Conservation (phyloP, 129 eudicot species). For the Mikania micrantha region DNA sequence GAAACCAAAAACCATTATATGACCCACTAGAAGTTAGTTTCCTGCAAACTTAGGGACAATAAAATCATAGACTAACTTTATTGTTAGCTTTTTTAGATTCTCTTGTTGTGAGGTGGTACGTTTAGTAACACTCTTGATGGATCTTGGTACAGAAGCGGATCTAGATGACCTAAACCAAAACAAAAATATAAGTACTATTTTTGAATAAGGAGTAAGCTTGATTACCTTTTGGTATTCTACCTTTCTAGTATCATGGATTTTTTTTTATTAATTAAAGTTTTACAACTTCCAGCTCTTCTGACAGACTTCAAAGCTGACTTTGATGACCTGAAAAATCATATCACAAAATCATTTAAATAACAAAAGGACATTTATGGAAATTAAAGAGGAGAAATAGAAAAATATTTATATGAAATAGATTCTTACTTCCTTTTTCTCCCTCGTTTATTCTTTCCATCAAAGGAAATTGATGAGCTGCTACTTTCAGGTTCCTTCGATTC, state of each 20-base stretch:
- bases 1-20: not conserved
- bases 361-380: not conserved
- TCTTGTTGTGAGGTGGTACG: constrained; percentile 26
- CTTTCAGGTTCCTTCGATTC: constrained; percentile 24
- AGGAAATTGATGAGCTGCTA: constrained; percentile 14
- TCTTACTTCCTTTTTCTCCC: constrained; percentile 50
- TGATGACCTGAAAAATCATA: constrained; percentile 28
- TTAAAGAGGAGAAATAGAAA: not conserved
- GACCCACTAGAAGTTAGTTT: constrained; percentile 17
- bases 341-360: not conserved
- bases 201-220: not conserved
- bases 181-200: not conserved
- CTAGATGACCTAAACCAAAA: constrained; percentile 42
- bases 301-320: constrained; percentile 29
- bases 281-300: constrained; percentile 18
- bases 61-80: constrained; percentile 42
- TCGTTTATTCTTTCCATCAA: constrained; percentile 25
- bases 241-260: constrained; percentile 25
- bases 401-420: constrained; percentile 10
- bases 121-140: constrained; percentile 34
- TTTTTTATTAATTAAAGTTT: constrained; percentile 20
- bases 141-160: constrained; percentile 32
- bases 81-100: constrained; percentile 50
- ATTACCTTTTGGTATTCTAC: constrained; percentile 19
- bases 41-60: not conserved